Percentiles rank a stretch among this genome's conserved stretches.
Evolutionary conservation across 2,329 filamentous ascomycete genomes (phyloP).

Genomic region (Aspergillus tanneri): DNA sequence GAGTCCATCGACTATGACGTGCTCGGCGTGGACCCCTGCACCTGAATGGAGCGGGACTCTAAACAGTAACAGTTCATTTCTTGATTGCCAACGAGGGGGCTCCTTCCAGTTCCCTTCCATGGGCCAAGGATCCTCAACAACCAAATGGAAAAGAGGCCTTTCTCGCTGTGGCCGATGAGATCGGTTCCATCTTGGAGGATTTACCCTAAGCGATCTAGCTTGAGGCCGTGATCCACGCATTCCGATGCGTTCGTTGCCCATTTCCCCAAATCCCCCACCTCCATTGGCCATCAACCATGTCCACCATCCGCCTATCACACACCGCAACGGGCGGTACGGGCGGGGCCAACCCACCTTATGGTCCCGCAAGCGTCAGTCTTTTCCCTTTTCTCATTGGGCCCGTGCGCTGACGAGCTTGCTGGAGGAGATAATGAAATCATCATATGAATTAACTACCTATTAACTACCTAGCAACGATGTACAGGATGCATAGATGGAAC

Average conservation of each 20-base stretch:
- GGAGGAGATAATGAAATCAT: too few relatives aligned
- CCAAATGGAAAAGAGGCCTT: background rate
- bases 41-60: background rate
- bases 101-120: too few relatives aligned
- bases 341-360: background rate
- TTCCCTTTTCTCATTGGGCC: background rate
- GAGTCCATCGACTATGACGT: conserved; percentile 4
- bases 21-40: conserved; percentile 3
- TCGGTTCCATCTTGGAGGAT: background rate
- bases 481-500: too few relatives aligned
- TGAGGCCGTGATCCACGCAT: background rate
- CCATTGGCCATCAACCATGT: too few relatives aligned
- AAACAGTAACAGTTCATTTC: too few relatives aligned
- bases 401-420: too few relatives aligned
- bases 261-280: background rate
- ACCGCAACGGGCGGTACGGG: background rate
- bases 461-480: too few relatives aligned
- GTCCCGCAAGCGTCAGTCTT: background rate
- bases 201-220: background rate
- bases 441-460: too few relatives aligned
- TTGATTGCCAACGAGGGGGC: too few relatives aligned
- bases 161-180: background rate
- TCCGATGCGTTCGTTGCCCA: background rate
- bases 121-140: background rate
- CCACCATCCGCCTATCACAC: background rate